phyloP scores from a whole-genome alignment of 805 yeast species.

The Teunomyces barrocoloradensis region DNA sequence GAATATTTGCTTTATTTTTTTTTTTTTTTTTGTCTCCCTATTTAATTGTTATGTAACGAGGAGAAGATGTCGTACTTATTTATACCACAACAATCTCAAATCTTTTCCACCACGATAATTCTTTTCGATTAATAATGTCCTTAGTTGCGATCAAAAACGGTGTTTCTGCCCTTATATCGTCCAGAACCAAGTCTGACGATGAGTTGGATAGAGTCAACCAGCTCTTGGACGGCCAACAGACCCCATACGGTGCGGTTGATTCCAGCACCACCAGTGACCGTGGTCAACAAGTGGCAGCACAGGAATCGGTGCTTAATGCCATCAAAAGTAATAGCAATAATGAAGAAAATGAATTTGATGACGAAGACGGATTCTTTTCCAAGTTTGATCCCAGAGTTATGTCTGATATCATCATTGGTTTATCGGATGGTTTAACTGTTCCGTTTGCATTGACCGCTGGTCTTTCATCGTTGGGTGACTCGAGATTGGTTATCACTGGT shows the following conservation, averaged over 20 bases:
- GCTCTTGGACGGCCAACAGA: conserved; percentile 30
- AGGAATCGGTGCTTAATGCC: conserved; percentile 35
- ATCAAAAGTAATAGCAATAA: conserved; percentile 21
- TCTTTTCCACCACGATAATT: background rate
- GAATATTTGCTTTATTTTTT: background rate
- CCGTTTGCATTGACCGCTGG: conserved; percentile 99
- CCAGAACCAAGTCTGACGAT: conserved; percentile 23
- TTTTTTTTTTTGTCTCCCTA: background rate
- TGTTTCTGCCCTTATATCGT: conserved; percentile 24
- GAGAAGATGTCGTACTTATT: background rate
- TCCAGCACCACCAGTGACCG: conserved; percentile 22
- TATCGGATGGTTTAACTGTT: conserved; percentile 93
- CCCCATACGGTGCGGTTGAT: conserved; percentile 36
- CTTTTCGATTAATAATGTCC: conserved; percentile 16
- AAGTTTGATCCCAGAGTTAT: conserved; percentile 86
- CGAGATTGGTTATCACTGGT: conserved; percentile 91
- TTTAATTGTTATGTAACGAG: background rate
- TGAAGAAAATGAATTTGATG: conserved; percentile 17
- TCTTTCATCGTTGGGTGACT: conserved; percentile 82
- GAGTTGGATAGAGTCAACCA: conserved; percentile 31
- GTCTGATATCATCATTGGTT: conserved; percentile 90
- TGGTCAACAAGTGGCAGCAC: conserved; percentile 33
- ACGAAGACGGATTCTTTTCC: conserved; percentile 40
- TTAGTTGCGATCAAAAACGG: conserved; percentile 37
- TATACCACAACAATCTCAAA: background rate